Evolutionary conservation across 306 rosid species (phyloP).

Genomic region (Carpinus fangiana): DNA sequence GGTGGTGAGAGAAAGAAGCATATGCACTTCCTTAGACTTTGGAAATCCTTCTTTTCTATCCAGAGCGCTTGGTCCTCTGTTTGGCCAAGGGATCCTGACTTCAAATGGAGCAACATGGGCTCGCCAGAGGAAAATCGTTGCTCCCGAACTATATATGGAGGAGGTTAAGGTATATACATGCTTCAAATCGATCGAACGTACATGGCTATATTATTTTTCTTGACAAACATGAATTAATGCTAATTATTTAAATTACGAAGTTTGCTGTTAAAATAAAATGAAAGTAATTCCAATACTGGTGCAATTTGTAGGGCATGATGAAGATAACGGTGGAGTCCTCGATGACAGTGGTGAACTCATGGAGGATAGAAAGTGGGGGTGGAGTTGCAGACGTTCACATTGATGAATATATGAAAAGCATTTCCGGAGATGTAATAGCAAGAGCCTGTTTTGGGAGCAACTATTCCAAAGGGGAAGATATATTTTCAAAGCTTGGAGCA

Average conservation of each 20-base stretch:
- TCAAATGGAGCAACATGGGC: constrained; percentile 46
- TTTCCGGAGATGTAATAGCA: constrained; percentile 37
- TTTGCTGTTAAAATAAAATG: too few relatives aligned
- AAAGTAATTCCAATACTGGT: neutral
- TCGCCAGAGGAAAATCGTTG: constrained; percentile 45
- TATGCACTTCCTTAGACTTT: constrained; percentile 39
- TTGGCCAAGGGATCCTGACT: constrained; percentile 42
- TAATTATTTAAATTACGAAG: neutral
- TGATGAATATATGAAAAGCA: constrained; percentile 24
- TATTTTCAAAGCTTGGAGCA: constrained; percentile 19
- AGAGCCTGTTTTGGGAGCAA: constrained; percentile 42
- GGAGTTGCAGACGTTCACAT: constrained; percentile 21
- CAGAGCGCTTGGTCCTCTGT: constrained; percentile 31
- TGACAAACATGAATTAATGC: too few relatives aligned
- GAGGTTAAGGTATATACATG: constrained; percentile 44
- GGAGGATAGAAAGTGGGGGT: constrained; percentile 20
- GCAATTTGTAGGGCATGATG: constrained; percentile 23
- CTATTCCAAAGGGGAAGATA: constrained; percentile 18
- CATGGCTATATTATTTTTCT: too few relatives aligned
- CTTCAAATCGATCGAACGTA: neutral
- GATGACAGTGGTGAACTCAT: constrained; percentile 18
- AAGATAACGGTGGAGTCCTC: constrained; percentile 22
- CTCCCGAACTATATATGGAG: constrained; percentile 51
- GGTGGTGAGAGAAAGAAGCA: constrained; percentile 30
- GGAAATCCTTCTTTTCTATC: constrained; percentile 37